These are phyloP conservation scores for Scheffersomyces parashehatae DNA, from an alignment of 1,139 yeast species.

Conservation along the genomic window DNA sequence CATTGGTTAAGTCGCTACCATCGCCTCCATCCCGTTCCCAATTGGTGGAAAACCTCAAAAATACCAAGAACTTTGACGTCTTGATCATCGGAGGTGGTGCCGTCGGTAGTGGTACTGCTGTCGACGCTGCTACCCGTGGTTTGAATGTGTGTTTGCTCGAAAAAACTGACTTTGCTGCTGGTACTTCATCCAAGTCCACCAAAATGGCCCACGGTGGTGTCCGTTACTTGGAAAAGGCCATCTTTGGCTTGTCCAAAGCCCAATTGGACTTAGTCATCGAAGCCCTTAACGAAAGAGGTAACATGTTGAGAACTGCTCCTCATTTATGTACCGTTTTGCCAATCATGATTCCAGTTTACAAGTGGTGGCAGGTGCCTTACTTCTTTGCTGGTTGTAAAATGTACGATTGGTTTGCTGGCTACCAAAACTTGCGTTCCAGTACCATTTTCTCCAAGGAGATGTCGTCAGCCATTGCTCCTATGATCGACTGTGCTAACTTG, in stretches of 20 bases:
- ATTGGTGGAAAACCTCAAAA: conserved; percentile 32
- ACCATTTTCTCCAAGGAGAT: conserved; percentile 69
- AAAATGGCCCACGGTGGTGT: conserved; percentile 99
- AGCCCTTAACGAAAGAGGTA: conserved; percentile 90
- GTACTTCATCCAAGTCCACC: conserved; percentile 93
- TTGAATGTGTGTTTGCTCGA: conserved; percentile 86
- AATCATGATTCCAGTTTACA: conserved; percentile 92
- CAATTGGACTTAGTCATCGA: conserved; percentile 92
- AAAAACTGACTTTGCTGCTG: conserved; percentile 85
- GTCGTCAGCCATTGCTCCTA: conserved; percentile 81
- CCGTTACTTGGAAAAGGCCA: conserved; percentile 91
- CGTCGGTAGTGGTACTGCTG: conserved; percentile 89
- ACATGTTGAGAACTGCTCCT: conserved; percentile 89
- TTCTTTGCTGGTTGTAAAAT: conserved; percentile 89
- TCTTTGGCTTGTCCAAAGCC: conserved; percentile 85
- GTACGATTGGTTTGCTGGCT: conserved; percentile 93
- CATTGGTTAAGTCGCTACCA: conserved; percentile 34
- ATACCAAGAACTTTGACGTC: conserved; percentile 66
- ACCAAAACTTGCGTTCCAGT: conserved; percentile 78
- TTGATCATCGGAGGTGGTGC: conserved; percentile 95
- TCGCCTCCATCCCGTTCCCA: conserved; percentile 39
- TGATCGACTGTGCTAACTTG: conserved; percentile 76
- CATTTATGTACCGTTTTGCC: conserved; percentile 87
- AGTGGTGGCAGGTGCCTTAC: conserved; percentile 96
- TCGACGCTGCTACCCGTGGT: conserved; percentile 91